Percentiles rank a stretch among this genome's conserved stretches.
Evolutionary conservation across 805 yeast genomes (phyloP).

Genomic region (Candida sanyiensis): DNA sequence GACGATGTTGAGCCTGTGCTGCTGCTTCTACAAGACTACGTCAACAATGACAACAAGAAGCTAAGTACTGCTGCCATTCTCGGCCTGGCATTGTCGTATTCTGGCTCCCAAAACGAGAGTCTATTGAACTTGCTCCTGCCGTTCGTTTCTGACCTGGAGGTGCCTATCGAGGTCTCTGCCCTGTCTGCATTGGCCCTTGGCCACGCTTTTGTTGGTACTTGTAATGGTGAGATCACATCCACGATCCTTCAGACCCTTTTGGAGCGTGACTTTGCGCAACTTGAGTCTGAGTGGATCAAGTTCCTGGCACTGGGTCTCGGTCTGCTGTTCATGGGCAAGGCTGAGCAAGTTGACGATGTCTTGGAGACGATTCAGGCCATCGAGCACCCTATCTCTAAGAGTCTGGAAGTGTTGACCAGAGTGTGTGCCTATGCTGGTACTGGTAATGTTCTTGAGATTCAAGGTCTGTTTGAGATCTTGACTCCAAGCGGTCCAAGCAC

Average conservation of each 20-base stretch:
- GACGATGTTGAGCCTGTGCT: constrained; percentile 94
- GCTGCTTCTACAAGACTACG: constrained; percentile 78
- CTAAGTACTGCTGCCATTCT: constrained; percentile 77
- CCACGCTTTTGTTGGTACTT: constrained; percentile 91
- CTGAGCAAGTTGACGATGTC: constrained; percentile 91
- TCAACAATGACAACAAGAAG: constrained; percentile 54
- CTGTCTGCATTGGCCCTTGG: constrained; percentile 90
- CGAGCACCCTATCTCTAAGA: constrained; percentile 88
- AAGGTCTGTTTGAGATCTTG: constrained; percentile 82
- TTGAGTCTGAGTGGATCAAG: constrained; percentile 80
- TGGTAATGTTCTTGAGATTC: constrained; percentile 93
- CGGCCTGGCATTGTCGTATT: constrained; percentile 91
- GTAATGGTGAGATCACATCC: constrained; percentile 92
- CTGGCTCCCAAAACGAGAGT: constrained; percentile 88
- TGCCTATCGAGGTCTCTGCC: constrained; percentile 72
- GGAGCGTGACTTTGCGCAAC: constrained; percentile 74
- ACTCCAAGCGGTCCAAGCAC: constrained; percentile 59
- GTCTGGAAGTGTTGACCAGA: constrained; percentile 82
- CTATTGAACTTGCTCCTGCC: constrained; percentile 75
- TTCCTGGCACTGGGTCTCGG: constrained; percentile 92
- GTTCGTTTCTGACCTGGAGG: constrained; percentile 68
- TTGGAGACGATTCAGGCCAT: constrained; percentile 90
- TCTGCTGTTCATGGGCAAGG: constrained; percentile 84
- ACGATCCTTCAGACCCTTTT: constrained; percentile 83
- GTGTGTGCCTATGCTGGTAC: constrained; percentile 97